A percentile compares a stretch with the other conserved stretches of the same genome.
These are phyloP conservation scores for Suillus decipiens DNA, from an alignment of 768 basidiomycete species.

Conservation along the genomic window DNA sequence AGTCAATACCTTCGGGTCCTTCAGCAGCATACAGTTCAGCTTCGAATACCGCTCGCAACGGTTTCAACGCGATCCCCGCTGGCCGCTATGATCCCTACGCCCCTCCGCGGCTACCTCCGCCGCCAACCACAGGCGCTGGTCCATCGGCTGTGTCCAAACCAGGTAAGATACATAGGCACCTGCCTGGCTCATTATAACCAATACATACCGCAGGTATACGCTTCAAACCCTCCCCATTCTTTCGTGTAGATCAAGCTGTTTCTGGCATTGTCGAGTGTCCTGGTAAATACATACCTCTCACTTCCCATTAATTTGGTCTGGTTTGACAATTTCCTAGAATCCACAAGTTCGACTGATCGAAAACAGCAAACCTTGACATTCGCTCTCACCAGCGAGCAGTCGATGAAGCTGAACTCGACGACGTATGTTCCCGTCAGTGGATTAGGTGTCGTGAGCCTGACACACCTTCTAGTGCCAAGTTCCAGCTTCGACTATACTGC, in stretches of 20 bases:
- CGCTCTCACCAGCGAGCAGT: conserved; percentile 65
- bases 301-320: conserved; percentile 2
- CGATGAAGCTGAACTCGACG: conserved; percentile 55
- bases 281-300: conserved; percentile 45
- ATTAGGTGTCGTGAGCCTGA: conserved; percentile 2
- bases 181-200: conserved; percentile 13
- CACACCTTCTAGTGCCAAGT: conserved; percentile 50
- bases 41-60: conserved; percentile 19
- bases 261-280: conserved; percentile 74
- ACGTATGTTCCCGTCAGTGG: conserved; percentile 44
- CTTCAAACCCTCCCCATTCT: conserved; percentile 84
- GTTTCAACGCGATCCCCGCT: conserved; percentile 30
- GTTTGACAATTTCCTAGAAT: conserved; percentile 49
- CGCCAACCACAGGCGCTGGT: conserved; percentile 39
- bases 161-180: conserved; percentile 23
- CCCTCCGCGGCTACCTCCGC: conserved; percentile 49
- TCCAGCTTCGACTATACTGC: conserved; percentile 86
- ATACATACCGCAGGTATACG: conserved; percentile 52
- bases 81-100: conserved; percentile 69
- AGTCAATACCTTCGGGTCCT: conserved; percentile 26
- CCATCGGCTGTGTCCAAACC: conserved; percentile 31
- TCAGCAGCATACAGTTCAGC: conserved; percentile 19
- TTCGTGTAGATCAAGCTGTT: conserved; percentile 63
- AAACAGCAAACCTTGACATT: conserved; percentile 64
- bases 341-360: conserved; percentile 76